phyloP scores from a whole-genome alignment of 1,284 basidiomycete genomes.

The Rhodotorula sp. region DNA sequence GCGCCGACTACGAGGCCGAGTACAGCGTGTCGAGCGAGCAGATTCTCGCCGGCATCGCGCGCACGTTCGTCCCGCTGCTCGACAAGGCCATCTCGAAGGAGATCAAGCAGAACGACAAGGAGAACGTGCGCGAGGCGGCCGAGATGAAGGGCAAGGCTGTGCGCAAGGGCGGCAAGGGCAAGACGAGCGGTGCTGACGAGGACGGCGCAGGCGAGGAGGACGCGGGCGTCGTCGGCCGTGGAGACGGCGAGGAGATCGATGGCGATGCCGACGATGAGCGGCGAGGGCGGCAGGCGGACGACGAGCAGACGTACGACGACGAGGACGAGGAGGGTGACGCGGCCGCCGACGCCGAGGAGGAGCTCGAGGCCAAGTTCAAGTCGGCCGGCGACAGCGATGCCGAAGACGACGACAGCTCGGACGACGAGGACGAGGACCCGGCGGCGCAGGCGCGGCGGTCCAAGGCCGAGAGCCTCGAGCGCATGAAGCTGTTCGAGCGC shows the following conservation, averaged over 20 bases:
- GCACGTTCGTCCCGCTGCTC: constrained; percentile 77
- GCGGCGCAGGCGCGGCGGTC: constrained; percentile 51
- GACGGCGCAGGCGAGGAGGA: constrained; percentile 30
- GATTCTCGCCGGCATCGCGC: constrained; percentile 71
- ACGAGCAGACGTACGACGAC: constrained; percentile 52
- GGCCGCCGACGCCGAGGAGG: constrained; percentile 48
- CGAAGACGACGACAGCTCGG: constrained; percentile 43
- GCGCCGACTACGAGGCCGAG: constrained; percentile 79
- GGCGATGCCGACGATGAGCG: constrained; percentile 63
- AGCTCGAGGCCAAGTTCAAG: constrained; percentile 66
- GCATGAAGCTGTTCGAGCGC: constrained; percentile 52
- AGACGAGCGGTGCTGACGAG: constrained; percentile 27
- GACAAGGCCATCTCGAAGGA: constrained; percentile 85
- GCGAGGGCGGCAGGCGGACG: constrained; percentile 38
- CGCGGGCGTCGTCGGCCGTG: constrained; percentile 56
- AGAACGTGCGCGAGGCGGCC: constrained; percentile 73
- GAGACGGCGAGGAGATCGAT: constrained; percentile 43
- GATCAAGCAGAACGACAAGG: constrained; percentile 80
- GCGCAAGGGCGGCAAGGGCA: constrained; percentile 13
- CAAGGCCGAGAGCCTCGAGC: constrained; percentile 51
- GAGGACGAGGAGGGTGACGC: constrained; percentile 53
- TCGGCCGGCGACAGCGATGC: constrained; percentile 36
- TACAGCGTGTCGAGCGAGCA: constrained; percentile 76
- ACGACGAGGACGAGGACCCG: constrained; percentile 48
- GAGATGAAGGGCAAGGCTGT: constrained; percentile 41